Conservation (phyloP, 495 filamentous ascomycete genomes). For the Poronia punctata region DNA sequence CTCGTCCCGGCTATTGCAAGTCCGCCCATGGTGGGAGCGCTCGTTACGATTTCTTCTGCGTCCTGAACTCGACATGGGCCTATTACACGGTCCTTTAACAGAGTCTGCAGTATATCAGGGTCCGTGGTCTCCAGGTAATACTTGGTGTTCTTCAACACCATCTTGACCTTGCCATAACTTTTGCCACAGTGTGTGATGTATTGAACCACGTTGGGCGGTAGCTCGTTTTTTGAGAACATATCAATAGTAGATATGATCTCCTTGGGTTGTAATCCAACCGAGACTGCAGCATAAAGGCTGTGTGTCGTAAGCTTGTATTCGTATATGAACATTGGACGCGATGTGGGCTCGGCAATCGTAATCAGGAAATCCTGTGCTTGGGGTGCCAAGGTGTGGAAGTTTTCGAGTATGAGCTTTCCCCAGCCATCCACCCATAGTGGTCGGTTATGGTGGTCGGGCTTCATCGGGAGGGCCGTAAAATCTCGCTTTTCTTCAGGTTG, state of each 20-base stretch:
- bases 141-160: conserved; percentile 87
- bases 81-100: conserved; percentile 56
- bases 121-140: conserved; percentile 92
- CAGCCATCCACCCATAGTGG: conserved; percentile 87
- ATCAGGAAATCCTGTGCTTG: conserved; percentile 92
- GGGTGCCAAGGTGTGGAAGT: conserved; percentile 75
- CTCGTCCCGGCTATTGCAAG: conserved; percentile 93
- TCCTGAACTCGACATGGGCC: conserved; percentile 39
- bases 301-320: conserved; percentile 90
- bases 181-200: conserved; percentile 81
- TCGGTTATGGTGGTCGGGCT: conserved; percentile 79
- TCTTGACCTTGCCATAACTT: conserved; percentile 90
- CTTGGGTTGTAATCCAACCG: conserved; percentile 74
- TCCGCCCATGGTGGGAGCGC: conserved; percentile 81
- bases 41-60: conserved; percentile 64
- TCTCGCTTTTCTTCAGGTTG: conserved; percentile 45
- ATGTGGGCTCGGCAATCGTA: conserved; percentile 89
- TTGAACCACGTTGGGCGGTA: conserved; percentile 65
- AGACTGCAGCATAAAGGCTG: conserved; percentile 91
- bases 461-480: conserved; percentile 72
- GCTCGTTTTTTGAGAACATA: conserved; percentile 73
- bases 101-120: conserved; percentile 71
- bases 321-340: conserved; percentile 79
- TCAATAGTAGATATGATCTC: conserved; percentile 90
- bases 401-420: conserved; percentile 88